Evolutionary conservation across 495 filamentous ascomycete species (phyloP).

Genomic region (Aspergillus taichungensis): DNA sequence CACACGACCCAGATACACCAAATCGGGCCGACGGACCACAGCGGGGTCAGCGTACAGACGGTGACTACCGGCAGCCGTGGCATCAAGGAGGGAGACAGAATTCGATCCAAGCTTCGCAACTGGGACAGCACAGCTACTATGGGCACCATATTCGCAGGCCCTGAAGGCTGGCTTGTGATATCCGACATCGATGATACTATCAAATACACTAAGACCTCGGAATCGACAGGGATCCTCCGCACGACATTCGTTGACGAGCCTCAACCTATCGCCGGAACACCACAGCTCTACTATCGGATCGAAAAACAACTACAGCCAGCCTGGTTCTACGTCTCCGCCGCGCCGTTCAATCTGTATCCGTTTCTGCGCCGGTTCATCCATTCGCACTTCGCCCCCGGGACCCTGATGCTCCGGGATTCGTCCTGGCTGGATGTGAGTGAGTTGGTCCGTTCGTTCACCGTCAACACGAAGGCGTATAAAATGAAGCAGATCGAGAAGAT

Average conservation of each 20-base stretch:
- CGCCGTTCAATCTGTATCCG: constrained; percentile 88
- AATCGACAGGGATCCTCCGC: constrained; percentile 66
- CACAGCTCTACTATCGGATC: constrained; percentile 65
- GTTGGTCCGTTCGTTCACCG: constrained; percentile 69
- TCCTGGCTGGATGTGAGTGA: constrained; percentile 78
- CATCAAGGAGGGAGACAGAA: constrained; percentile 19
- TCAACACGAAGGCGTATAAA: constrained; percentile 83
- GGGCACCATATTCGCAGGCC: constrained; percentile 63
- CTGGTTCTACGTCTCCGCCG: constrained; percentile 92
- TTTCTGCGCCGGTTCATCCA: constrained; percentile 68
- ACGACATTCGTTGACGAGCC: constrained; percentile 76
- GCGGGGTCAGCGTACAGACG: constrained; percentile 60
- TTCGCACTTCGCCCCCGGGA: constrained; percentile 63
- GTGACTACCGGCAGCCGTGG: constrained; percentile 27
- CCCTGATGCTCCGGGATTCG: constrained; percentile 74
- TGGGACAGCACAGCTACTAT: constrained; percentile 41
- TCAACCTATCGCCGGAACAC: constrained; percentile 67
- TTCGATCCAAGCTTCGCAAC: constrained; percentile 26
- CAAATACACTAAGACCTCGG: constrained; percentile 77
- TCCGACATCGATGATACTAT: constrained; percentile 96
- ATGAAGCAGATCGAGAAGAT: constrained; percentile 71
- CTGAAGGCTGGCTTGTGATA: constrained; percentile 79
- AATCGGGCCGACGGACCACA: constrained; percentile 59
- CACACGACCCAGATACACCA: constrained; percentile 34
- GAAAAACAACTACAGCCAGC: constrained; percentile 51